Evolutionary conservation across 129 eudicot species (phyloP).

Genomic region (Chrysanthemum seticuspe): DNA sequence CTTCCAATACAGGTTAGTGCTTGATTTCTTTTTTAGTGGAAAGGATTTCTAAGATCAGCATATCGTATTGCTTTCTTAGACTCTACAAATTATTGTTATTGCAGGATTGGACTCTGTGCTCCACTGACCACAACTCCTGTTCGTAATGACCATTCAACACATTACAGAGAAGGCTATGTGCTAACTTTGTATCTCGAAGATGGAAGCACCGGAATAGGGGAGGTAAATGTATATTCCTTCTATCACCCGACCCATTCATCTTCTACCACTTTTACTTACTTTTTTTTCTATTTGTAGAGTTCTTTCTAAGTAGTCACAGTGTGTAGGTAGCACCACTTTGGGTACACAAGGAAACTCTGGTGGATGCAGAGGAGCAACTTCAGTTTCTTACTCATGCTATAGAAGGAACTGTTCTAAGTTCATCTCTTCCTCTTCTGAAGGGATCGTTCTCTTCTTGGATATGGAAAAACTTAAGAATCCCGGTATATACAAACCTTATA

Average conservation of each 20-base stretch:
- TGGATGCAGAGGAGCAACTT: constrained; percentile 84
- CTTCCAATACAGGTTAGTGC: constrained; percentile 62
- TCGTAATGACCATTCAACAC: constrained; percentile 27
- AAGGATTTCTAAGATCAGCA: not conserved
- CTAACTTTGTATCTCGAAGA: constrained; percentile 68
- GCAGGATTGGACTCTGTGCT: constrained; percentile 72
- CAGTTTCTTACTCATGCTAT: constrained; percentile 70
- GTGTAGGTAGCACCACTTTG: constrained; percentile 92
- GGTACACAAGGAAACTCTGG: constrained; percentile 54
- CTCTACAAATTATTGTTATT: constrained; percentile 19
- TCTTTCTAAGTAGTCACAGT: constrained; percentile 19
- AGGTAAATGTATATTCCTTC: constrained; percentile 44
- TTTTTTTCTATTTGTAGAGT: not conserved
- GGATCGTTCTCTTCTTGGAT: constrained; percentile 81
- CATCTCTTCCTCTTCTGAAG: constrained; percentile 65
- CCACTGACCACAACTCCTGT: constrained; percentile 73
- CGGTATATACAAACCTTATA: constrained; percentile 44
- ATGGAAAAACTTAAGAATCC: constrained; percentile 68
- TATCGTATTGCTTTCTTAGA: not conserved
- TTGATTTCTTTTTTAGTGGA: not conserved
- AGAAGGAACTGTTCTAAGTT: constrained; percentile 41
- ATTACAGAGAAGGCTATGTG: constrained; percentile 78
- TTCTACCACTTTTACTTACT: not conserved
- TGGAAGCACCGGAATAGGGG: constrained; percentile 88
- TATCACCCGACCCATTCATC: too few species aligned